Evolutionary conservation across 129 eudicot species (phyloP).

Genomic region (Flaveria sonorensis): DNA sequence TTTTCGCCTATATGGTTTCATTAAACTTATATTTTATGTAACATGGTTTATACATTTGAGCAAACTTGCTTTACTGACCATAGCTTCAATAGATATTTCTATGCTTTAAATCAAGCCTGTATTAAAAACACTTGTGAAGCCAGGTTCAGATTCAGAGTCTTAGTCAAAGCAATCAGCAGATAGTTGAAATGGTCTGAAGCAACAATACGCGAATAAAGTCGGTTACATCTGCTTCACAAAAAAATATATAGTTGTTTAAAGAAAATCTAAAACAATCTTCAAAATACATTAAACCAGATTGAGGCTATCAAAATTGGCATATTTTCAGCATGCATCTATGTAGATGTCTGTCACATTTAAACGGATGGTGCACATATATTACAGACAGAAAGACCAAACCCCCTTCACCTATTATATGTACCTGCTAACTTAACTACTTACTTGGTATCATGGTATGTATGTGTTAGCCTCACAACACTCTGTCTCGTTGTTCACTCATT

Average conservation of each 20-base stretch:
- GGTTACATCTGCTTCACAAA: neutral
- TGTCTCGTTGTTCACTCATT: conserved; percentile 50
- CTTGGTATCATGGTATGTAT: conserved; percentile 15
- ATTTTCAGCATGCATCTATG: conserved; percentile 2
- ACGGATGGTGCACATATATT: conserved; percentile 18
- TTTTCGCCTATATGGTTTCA: too few species aligned
- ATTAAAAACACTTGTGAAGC: neutral
- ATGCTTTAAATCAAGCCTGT: neutral
- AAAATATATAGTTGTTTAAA: neutral
- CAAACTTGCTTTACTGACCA: too few species aligned
- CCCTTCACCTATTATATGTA: conserved; percentile 29
- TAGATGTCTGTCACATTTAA: conserved; percentile 8
- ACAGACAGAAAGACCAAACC: conserved; percentile 23
- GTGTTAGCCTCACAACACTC: conserved; percentile 45
- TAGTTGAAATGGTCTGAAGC: neutral
- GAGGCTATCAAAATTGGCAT: conserved; percentile 30
- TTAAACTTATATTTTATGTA: too few species aligned
- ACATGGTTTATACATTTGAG: too few species aligned
- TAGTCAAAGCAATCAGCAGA: conserved; percentile 5
- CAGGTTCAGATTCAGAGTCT: neutral
- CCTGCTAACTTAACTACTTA: conserved; percentile 36
- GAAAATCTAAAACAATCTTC: neutral
- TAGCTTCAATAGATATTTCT: too few species aligned
- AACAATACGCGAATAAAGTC: neutral
- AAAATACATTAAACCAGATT: neutral